Evolutionary conservation across 1,139 yeast genomes (phyloP).

Genomic region (Candida glucosophila): DNA sequence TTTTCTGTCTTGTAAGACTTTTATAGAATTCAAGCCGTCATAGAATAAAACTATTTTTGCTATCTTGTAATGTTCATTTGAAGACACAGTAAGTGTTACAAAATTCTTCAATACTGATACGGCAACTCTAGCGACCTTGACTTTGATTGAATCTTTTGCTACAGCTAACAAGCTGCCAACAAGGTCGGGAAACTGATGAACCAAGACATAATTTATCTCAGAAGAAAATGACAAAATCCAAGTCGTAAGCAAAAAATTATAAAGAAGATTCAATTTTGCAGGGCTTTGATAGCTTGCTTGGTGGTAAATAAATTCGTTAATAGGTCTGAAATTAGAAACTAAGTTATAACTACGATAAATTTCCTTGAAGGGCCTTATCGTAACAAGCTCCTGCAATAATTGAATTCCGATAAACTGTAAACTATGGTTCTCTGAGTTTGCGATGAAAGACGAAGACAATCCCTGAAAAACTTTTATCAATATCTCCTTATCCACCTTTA

Average conservation of each 20-base stretch:
- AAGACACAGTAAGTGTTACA: constrained; percentile 24
- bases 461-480: constrained; percentile 36
- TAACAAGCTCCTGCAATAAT: constrained; percentile 52
- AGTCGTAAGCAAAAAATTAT: constrained; percentile 64
- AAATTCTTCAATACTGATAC: constrained; percentile 65
- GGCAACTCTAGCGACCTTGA: constrained; percentile 79
- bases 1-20: constrained; percentile 71
- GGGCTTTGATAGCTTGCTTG: constrained; percentile 37
- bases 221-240: constrained; percentile 81
- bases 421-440: constrained; percentile 39
- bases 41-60: constrained; percentile 69
- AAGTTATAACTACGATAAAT: constrained; percentile 48
- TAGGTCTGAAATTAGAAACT: constrained; percentile 44
- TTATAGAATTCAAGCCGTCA: constrained; percentile 63
- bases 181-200: constrained; percentile 53
- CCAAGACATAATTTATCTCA: constrained; percentile 43
- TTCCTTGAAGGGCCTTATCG: constrained; percentile 49
- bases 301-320: constrained; percentile 28
- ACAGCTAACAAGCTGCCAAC: constrained; percentile 40
- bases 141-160: constrained; percentile 76
- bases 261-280: constrained; percentile 74
- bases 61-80: constrained; percentile 34
- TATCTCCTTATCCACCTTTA: constrained; percentile 20
- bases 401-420: constrained; percentile 63
- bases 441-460: constrained; percentile 33